Conservation (phyloP, 2,329 filamentous ascomycete species). For the Hypocrella siamensis region DNA sequence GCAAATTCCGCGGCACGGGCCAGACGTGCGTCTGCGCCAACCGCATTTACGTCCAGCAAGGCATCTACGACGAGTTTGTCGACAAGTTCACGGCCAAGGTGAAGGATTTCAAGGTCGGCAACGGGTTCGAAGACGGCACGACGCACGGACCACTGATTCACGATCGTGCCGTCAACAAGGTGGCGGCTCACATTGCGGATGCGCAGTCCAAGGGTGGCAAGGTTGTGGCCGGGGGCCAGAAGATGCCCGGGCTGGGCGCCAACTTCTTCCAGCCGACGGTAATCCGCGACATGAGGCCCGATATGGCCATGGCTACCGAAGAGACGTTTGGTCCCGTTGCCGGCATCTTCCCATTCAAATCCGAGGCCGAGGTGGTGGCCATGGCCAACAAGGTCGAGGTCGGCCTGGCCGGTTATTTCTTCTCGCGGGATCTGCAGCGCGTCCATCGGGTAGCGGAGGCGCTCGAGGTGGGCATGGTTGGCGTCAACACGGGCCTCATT, state of each 20-base stretch:
- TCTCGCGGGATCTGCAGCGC: slow-evolving; percentile 47
- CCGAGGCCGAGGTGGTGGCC: slow-evolving; percentile 73
- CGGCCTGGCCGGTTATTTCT: slow-evolving; percentile 90
- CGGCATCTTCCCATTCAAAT: slow-evolving; percentile 75
- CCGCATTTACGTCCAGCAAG: slow-evolving; percentile 63
- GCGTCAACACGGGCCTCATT: slow-evolving; percentile 61
- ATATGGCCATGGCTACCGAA: slow-evolving; percentile 74
- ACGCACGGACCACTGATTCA: slow-evolving; percentile 82
- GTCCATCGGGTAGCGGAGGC: slow-evolving; percentile 48
- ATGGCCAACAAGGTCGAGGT: slow-evolving; percentile 73
- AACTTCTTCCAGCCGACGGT: slow-evolving; percentile 91
- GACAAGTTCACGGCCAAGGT: slow-evolving; percentile 56
- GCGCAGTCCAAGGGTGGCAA: slow-evolving; percentile 63
- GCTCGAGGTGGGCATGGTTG: slow-evolving; percentile 77
- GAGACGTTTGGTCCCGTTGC: slow-evolving; percentile 96
- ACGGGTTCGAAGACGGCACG: slow-evolving; percentile 52
- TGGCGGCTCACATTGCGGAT: slow-evolving; percentile 64
- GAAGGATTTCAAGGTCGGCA: slow-evolving; percentile 57
- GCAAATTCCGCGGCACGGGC: slow-evolving; percentile 86
- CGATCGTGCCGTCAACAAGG: slow-evolving; percentile 65
- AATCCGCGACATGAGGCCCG: slow-evolving; percentile 66
- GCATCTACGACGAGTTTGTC: slow-evolving; percentile 63
- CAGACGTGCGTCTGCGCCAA: slow-evolving; percentile 93
- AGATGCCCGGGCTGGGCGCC: slow-evolving; percentile 54
- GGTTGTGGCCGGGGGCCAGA: slow-evolving; percentile 60